Percentiles rank a stretch among this genome's conserved stretches.
Evolutionary conservation across 1,284 basidiomycete species (phyloP).

Genomic region (Earliella scabrosa): DNA sequence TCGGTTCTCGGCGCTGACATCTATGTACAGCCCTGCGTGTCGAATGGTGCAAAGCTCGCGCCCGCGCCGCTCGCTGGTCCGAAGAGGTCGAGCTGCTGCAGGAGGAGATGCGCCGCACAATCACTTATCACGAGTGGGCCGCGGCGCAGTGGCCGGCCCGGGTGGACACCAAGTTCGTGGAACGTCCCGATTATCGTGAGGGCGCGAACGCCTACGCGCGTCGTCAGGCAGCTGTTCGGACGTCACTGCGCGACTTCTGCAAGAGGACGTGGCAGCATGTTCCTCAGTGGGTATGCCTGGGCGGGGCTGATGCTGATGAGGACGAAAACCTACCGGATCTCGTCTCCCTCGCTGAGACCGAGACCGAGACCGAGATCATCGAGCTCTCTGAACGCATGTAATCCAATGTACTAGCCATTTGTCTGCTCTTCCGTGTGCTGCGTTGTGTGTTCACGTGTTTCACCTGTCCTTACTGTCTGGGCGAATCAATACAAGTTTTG

Average conservation of each 20-base stretch:
- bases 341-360: not conserved
- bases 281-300: not conserved
- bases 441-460: too few species aligned
- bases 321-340: not conserved
- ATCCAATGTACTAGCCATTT: too few species aligned
- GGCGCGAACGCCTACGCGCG: not conserved
- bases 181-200: not conserved
- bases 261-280: not conserved
- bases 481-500: too few species aligned
- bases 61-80: conserved; percentile 13
- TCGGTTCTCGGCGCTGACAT: not conserved
- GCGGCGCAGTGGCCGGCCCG: not conserved
- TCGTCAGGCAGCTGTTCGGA: not conserved
- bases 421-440: too few species aligned
- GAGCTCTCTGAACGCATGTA: too few species aligned
- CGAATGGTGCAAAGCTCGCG: conserved; percentile 15
- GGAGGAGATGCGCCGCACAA: conserved; percentile 21
- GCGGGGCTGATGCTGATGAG: not conserved
- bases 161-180: not conserved
- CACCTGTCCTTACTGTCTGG: too few species aligned
- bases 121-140: not conserved
- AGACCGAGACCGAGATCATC: too few species aligned
- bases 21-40: conserved; percentile 27
- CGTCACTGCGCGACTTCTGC: not conserved
- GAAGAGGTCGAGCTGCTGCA: conserved; percentile 15